Evolutionary conservation across 2,329 filamentous ascomycete species (phyloP).

Genomic region (Ilyonectria destructans): DNA sequence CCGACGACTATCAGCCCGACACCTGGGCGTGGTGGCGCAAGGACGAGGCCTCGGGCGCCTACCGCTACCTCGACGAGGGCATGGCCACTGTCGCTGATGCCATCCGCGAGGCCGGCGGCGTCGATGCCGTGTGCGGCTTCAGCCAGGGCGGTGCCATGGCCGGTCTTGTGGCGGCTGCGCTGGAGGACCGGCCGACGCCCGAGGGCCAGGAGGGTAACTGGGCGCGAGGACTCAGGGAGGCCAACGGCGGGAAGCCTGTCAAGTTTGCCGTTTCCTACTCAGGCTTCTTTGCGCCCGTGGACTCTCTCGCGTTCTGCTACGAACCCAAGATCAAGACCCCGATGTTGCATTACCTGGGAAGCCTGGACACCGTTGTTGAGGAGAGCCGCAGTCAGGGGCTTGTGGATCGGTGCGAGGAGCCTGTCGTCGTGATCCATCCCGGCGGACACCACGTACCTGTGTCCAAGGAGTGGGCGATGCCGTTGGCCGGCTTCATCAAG

Average conservation of each 20-base stretch:
- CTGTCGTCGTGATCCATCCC: slow-evolving; percentile 78
- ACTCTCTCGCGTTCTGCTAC: slow-evolving; percentile 76
- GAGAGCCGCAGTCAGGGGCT: slow-evolving; percentile 80
- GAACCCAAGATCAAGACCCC: slow-evolving; percentile 84
- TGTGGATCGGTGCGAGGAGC: slow-evolving; percentile 74
- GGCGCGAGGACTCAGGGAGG: slow-evolving; percentile 63
- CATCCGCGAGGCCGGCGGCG: slow-evolving; percentile 75
- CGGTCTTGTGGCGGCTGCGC: slow-evolving; percentile 79
- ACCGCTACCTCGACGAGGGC: slow-evolving; percentile 80
- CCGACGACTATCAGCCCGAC: slow-evolving; percentile 71
- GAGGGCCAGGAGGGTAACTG: slow-evolving; percentile 57
- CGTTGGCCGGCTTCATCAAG: slow-evolving; percentile 80
- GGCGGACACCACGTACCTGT: slow-evolving; percentile 93
- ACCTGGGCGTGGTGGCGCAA: slow-evolving; percentile 88
- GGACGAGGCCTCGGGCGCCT: slow-evolving; percentile 75
- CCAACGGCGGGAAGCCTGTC: slow-evolving; percentile 65
- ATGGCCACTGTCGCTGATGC: slow-evolving; percentile 74
- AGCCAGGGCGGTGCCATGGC: slow-evolving; percentile 84
- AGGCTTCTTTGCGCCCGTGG: slow-evolving; percentile 79
- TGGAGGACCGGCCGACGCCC: slow-evolving; percentile 68
- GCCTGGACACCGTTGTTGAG: slow-evolving; percentile 89
- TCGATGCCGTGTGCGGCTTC: slow-evolving; percentile 88
- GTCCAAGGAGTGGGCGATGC: slow-evolving; percentile 85
- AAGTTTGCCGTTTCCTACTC: slow-evolving; percentile 85
- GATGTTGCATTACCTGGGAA: slow-evolving; percentile 86